A percentile compares a stretch with the other conserved stretches of the same genome.
These are phyloP conservation scores for Auriscalpium vulgare DNA, from an alignment of 768 basidiomycete genomes.

Conservation along the genomic window DNA sequence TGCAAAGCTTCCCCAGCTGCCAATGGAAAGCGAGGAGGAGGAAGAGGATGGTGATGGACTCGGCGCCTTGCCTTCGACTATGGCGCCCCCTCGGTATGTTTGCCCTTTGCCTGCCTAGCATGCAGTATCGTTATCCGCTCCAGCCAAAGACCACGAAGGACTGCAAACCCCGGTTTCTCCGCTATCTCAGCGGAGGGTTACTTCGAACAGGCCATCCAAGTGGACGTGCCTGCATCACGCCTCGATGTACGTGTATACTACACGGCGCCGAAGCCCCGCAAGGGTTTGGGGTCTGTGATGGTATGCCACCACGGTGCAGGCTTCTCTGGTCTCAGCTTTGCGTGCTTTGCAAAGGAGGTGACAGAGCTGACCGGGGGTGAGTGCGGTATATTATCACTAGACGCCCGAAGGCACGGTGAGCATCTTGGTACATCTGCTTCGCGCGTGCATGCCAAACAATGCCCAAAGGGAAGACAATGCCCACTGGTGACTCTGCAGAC, in stretches of 20 bases:
- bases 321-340: conserved; percentile 84
- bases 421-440: not conserved
- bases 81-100: conserved; percentile 54
- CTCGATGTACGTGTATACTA: conserved; percentile 80
- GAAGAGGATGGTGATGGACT: conserved; percentile 51
- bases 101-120: not conserved
- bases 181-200: conserved; percentile 74
- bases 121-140: not conserved
- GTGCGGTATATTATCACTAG: conserved; percentile 74
- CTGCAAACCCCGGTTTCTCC: conserved; percentile 53
- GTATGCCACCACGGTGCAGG: conserved; percentile 96
- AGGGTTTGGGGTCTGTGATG: conserved; percentile 55
- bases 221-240: conserved; percentile 50
- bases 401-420: conserved; percentile 85
- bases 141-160: conserved; percentile 19
- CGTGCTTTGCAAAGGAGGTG: conserved; percentile 82
- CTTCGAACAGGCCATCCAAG: conserved; percentile 76
- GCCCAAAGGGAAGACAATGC: conserved; percentile 55
- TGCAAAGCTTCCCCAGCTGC: conserved; percentile 58
- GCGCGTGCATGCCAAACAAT: no score
- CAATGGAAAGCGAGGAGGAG: conserved; percentile 35
- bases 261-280: conserved; percentile 51
- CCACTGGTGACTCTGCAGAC: conserved; percentile 29
- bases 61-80: conserved; percentile 55
- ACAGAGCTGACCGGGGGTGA: conserved; percentile 51